Percentiles rank a stretch among this genome's conserved stretches.
These are phyloP conservation scores for Fusarium ambrosium DNA, from an alignment of 2,329 filamentous ascomycete species.

Conservation along the genomic window DNA sequence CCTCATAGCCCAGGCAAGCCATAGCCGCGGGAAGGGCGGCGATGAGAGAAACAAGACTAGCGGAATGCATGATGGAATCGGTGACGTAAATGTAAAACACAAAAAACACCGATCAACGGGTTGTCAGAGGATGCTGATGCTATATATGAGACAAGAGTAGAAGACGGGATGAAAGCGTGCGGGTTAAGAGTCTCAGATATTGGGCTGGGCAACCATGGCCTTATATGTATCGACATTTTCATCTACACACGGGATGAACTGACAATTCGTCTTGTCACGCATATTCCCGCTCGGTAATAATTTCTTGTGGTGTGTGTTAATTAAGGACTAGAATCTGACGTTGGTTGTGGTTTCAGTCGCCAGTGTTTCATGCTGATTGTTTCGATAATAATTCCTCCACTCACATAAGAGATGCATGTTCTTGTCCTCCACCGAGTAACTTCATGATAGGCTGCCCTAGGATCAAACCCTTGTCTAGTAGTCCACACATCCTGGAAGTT, in stretches of 20 bases:
- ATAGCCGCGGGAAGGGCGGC: constrained; percentile 48
- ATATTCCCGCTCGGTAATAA: background rate
- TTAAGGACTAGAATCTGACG: constrained; percentile 1
- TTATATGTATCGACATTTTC: background rate
- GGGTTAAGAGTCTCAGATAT: background rate
- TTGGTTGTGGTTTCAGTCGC: constrained; percentile 5
- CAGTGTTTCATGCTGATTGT: constrained; percentile 8
- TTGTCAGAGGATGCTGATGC: constrained; percentile 1
- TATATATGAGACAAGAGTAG: background rate
- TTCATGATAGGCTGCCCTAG: background rate
- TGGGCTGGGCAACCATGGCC: background rate
- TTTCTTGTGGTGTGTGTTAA: background rate
- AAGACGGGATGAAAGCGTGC: background rate
- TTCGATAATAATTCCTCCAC: constrained; percentile 21
- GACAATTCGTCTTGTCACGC: background rate
- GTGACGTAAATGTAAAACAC: constrained; percentile 7
- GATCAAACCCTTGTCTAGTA: background rate
- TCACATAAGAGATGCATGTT: background rate
- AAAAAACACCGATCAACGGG: constrained; percentile 23
- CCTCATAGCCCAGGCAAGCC: constrained; percentile 43
- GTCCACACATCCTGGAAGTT: background rate
- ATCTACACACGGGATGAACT: background rate
- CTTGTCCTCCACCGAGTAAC: background rate
- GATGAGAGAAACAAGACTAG: constrained; percentile 32
- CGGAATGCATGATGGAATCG: constrained; percentile 35